Conservation (phyloP, 1,139 yeast genomes). For the Eremothecium sinecaudum region DNA sequence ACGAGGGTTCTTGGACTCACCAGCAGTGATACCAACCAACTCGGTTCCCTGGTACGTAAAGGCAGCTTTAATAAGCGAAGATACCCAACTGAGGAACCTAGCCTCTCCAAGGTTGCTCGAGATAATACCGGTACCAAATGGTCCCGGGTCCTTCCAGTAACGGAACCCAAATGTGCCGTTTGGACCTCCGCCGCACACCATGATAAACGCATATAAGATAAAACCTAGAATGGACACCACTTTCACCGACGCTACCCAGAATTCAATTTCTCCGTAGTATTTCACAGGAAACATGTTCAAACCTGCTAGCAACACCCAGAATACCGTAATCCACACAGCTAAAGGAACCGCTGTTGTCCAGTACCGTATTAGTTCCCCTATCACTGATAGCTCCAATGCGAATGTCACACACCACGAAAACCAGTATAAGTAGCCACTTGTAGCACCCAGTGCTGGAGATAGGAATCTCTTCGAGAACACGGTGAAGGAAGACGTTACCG, state of each 20-base stretch:
- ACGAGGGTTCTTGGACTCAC: slow-evolving; percentile 78
- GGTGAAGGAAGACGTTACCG: slow-evolving; percentile 57
- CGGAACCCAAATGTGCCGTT: slow-evolving; percentile 73
- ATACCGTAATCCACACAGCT: slow-evolving; percentile 61
- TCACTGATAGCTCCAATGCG: slow-evolving; percentile 75
- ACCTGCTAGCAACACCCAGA: slow-evolving; percentile 45
- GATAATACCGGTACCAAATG: slow-evolving; percentile 58
- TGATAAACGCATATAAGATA: slow-evolving; percentile 57
- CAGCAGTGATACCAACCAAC: slow-evolving; percentile 79
- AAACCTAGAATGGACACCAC: slow-evolving; percentile 67
- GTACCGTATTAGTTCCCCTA: slow-evolving; percentile 65
- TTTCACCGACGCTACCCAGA: slow-evolving; percentile 62
- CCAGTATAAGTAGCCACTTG: slow-evolving; percentile 82
- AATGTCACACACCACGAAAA: slow-evolving; percentile 81
- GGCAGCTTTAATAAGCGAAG: slow-evolving; percentile 59
- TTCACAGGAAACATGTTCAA: slow-evolving; percentile 55
- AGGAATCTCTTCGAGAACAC: slow-evolving; percentile 50
- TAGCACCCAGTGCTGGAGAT: slow-evolving; percentile 56
- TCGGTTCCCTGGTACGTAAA: slow-evolving; percentile 83
- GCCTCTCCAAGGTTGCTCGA: slow-evolving; percentile 53
- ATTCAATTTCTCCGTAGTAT: slow-evolving; percentile 61
- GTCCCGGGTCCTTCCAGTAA: slow-evolving; percentile 91
- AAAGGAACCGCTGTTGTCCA: slow-evolving; percentile 73
- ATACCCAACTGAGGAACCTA: slow-evolving; percentile 58
- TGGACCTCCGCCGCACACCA: slow-evolving; percentile 68